These are phyloP conservation scores for Lepiota subincarnata DNA, from an alignment of 768 basidiomycete genomes.

Conservation along the genomic window DNA sequence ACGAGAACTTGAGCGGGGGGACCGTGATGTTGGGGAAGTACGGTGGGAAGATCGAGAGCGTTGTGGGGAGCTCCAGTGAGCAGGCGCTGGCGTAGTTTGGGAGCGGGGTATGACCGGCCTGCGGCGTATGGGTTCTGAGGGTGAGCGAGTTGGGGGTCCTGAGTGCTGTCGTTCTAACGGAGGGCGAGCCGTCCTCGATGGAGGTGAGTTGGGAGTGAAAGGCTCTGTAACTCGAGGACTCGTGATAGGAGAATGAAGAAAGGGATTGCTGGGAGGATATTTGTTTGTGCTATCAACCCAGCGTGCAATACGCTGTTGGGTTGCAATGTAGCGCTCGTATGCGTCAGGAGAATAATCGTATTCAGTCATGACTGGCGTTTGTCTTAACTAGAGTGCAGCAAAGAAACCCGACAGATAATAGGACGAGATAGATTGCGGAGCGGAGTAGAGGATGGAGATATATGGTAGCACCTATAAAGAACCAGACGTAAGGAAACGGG, in stretches of 20 bases:
- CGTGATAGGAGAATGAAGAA: conserved; percentile 1
- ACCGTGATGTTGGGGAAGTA: neutral
- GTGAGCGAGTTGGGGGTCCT: neutral
- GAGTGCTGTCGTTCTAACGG: neutral
- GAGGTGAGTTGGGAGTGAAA: neutral
- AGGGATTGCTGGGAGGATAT: conserved; percentile 10
- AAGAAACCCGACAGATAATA: no score
- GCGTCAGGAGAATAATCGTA: conserved; percentile 15
- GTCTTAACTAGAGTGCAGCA: neutral
- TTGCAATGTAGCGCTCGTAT: conserved; percentile 12
- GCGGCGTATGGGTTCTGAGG: neutral
- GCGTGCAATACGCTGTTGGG: conserved; percentile 11
- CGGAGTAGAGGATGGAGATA: neutral
- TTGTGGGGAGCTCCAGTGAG: neutral
- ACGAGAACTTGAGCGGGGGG: conserved; percentile 5
- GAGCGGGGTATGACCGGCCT: neutral
- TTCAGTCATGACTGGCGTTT: conserved; percentile 11
- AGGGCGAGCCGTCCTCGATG: neutral
- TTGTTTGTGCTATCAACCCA: conserved; percentile 12
- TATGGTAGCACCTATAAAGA: neutral
- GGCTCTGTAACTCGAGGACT: neutral
- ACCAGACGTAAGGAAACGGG: conserved; percentile 1
- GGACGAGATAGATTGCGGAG: neutral
- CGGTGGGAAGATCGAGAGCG: neutral
- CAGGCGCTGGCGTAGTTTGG: neutral